These are phyloP conservation scores for Sporothrix inflata DNA, from an alignment of 2,329 filamentous ascomycete species.

Conservation along the genomic window DNA sequence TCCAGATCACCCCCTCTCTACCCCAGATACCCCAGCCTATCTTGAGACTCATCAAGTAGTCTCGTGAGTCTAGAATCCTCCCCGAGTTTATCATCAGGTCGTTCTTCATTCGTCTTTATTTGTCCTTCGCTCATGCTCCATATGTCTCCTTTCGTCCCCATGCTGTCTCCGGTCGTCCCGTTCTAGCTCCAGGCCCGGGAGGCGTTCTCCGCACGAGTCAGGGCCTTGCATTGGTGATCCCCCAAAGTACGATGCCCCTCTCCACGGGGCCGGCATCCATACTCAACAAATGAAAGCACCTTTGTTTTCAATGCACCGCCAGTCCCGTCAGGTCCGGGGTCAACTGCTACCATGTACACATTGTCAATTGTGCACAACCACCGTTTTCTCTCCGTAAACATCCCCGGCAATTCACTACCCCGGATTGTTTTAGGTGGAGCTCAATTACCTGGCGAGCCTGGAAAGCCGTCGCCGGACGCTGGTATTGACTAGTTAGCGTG, in stretches of 20 bases:
- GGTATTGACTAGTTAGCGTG: neutral
- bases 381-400: neutral
- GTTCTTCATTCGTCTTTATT: neutral
- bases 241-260: neutral
- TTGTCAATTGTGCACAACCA: too few relatives aligned
- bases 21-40: neutral
- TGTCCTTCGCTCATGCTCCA: neutral
- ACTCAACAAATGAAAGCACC: too few relatives aligned
- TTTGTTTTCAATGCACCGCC: too few relatives aligned
- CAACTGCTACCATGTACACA: too few relatives aligned
- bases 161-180: neutral
- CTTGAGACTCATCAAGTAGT: neutral
- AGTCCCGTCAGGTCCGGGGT: too few relatives aligned
- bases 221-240: neutral
- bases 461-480: too few relatives aligned
- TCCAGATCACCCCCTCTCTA: neutral
- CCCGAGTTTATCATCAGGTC: neutral
- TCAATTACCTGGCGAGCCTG: too few relatives aligned
- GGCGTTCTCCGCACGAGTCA: conserved; percentile 15
- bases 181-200: neutral
- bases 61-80: neutral
- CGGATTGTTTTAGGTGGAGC: neutral
- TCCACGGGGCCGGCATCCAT: too few relatives aligned
- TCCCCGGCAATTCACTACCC: conserved; percentile 2
- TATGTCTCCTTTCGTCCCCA: neutral